Conservation (phyloP, 345 rosid genomes). For the Pistacia atlantica region DNA sequence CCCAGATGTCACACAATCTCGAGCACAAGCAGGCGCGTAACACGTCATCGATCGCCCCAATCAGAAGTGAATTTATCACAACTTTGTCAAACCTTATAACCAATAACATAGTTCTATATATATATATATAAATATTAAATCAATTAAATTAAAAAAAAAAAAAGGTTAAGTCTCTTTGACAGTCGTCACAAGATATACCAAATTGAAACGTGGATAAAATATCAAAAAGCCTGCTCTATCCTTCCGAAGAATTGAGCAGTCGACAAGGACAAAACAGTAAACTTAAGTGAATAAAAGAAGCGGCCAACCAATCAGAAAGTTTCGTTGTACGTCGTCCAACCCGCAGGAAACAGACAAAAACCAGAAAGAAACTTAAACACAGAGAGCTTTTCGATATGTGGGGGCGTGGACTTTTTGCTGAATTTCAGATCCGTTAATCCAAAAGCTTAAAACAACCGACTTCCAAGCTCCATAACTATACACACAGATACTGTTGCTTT, state of each 20-base stretch:
- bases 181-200: no score
- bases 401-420: slow-evolving; percentile 48
- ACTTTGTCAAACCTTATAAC: no score
- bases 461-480: no score
- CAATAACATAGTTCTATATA: no score
- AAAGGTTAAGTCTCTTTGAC: no score
- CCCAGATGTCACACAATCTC: neutral
- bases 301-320: slow-evolving; percentile 7
- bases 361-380: neutral
- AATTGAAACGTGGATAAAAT: no score
- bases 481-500: neutral
- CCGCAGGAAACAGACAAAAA: neutral
- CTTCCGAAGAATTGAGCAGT: neutral
- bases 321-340: neutral
- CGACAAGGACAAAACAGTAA: slow-evolving; percentile 6
- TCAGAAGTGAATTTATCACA: no score
- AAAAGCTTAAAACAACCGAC: neutral
- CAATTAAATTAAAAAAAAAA: no score
- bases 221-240: no score
- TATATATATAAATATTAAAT: no score
- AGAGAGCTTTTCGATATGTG: neutral
- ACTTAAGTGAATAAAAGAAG: accelerated
- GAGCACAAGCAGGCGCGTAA: neutral
- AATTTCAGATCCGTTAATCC: slow-evolving; percentile 37
- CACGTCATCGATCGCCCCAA: no score